Percentiles rank a stretch among this genome's conserved stretches.
These are phyloP conservation scores for Chromera velia DNA, from an alignment of 73 alveolate species.

Conservation along the genomic window DNA sequence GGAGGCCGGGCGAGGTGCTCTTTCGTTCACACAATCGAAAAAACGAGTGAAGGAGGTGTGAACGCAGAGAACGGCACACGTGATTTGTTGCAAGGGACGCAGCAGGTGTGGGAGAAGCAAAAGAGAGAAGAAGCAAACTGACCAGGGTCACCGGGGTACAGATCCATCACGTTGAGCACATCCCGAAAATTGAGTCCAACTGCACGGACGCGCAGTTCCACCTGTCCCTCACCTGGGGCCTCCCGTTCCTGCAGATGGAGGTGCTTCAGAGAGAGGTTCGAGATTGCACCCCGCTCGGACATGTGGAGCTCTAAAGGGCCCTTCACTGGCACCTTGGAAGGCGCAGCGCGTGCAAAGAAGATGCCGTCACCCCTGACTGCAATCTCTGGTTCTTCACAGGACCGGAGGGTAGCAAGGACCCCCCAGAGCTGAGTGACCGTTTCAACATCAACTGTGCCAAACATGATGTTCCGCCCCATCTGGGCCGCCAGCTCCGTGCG, in stretches of 20 bases:
- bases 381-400: background rate
- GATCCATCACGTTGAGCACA: conserved; percentile 28
- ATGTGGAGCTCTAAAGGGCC: background rate
- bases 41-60: too few relatives aligned
- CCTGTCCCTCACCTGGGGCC: conserved; percentile 17
- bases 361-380: background rate
- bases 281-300: background rate
- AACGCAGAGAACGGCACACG: too few relatives aligned
- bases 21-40: too few relatives aligned
- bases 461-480: background rate
- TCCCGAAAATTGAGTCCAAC: conserved; percentile 37
- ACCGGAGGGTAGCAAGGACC: too few relatives aligned
- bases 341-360: background rate
- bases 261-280: background rate
- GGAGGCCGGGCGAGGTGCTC: too few relatives aligned
- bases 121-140: too few relatives aligned
- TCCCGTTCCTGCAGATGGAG: conserved; percentile 5
- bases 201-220: conserved; percentile 27
- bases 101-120: too few relatives aligned
- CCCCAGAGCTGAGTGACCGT: background rate
- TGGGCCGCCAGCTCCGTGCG: background rate
- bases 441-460: background rate
- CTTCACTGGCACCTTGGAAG: background rate
- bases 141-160: conserved; percentile 34
- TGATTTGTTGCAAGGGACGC: too few relatives aligned